Conservation (phyloP, 1,284 basidiomycete species). For the Athelia sp. region DNA sequence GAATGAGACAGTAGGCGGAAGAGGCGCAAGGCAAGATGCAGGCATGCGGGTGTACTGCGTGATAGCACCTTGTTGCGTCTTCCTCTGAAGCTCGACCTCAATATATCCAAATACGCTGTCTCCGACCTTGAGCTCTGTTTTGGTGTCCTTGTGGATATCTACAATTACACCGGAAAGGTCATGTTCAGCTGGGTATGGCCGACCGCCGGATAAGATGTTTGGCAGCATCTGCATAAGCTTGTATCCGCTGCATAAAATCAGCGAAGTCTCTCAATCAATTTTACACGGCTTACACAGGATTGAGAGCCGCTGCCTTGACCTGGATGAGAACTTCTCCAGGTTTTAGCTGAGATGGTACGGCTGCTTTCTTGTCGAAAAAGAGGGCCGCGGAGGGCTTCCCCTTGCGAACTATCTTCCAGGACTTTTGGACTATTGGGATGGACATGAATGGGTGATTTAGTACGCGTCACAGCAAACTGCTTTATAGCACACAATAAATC, state of each 20-base stretch:
- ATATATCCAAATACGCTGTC: constrained; percentile 58
- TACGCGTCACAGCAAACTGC: no score
- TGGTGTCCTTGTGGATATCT: constrained; percentile 34
- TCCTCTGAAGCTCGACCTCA: constrained; percentile 21
- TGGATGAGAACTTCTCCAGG: constrained; percentile 36
- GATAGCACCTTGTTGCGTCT: constrained; percentile 43
- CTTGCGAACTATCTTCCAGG: constrained; percentile 25
- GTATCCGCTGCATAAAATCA: constrained; percentile 34
- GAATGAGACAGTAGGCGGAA: constrained; percentile 43
- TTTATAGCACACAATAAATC: no score
- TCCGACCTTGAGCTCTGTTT: constrained; percentile 44
- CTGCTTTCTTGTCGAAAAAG: constrained; percentile 10
- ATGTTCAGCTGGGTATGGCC: constrained; percentile 50
- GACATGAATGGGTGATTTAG: no score
- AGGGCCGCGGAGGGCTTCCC: constrained; percentile 14
- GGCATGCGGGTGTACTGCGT: constrained; percentile 47
- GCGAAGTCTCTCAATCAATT: constrained; percentile 6
- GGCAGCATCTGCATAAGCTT: constrained; percentile 53
- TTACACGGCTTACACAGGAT: constrained; percentile 51
- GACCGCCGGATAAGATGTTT: constrained; percentile 35
- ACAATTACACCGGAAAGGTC: constrained; percentile 62
- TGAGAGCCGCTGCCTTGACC: constrained; percentile 46
- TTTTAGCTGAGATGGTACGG: constrained; percentile 24
- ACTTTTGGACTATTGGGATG: constrained; percentile 19
- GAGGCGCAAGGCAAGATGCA: constrained; percentile 32